phyloP scores from a whole-genome alignment of 345 rosid genomes.

The Sisymbrium irio region DNA sequence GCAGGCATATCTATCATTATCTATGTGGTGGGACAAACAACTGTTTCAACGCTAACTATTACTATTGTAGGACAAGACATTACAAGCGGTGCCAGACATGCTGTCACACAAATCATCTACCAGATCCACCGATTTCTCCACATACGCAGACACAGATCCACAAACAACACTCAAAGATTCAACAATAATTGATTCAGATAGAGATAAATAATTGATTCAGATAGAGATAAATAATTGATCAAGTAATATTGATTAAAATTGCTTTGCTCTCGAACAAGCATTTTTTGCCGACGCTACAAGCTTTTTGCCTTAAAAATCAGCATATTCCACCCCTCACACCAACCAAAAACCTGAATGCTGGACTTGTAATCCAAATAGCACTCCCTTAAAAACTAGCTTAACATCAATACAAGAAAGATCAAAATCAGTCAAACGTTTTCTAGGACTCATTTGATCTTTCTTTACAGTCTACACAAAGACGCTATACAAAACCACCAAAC shows the following conservation, averaged over 20 bases:
- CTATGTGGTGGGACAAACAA: slow-evolving; percentile 23
- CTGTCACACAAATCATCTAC: slow-evolving; percentile 1
- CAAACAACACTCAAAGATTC: neutral
- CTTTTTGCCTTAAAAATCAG: slow-evolving; percentile 34
- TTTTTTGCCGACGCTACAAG: slow-evolving; percentile 30
- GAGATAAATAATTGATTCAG: neutral
- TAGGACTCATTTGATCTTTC: slow-evolving; percentile 20
- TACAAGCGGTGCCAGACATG: slow-evolving; percentile 4
- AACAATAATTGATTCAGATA: neutral
- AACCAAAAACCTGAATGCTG: slow-evolving; percentile 21
- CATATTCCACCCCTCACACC: slow-evolving; percentile 19
- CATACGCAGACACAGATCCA: slow-evolving; percentile 15
- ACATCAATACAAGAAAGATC: slow-evolving; percentile 28
- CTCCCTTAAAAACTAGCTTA: slow-evolving; percentile 37
- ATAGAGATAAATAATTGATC: neutral
- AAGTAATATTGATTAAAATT: neutral
- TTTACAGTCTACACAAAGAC: slow-evolving; percentile 37
- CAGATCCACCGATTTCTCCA: slow-evolving; percentile 20
- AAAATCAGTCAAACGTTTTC: slow-evolving; percentile 9
- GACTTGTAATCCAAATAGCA: slow-evolving; percentile 23
- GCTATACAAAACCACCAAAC: slow-evolving; percentile 54
- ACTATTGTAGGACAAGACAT: slow-evolving; percentile 21
- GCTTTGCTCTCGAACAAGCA: slow-evolving; percentile 13
- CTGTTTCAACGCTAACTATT: slow-evolving; percentile 20
- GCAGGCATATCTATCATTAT: neutral